Evolutionary conservation across 2,329 filamentous ascomycete genomes (phyloP).

Genomic region (Cordyceps cicadae): DNA sequence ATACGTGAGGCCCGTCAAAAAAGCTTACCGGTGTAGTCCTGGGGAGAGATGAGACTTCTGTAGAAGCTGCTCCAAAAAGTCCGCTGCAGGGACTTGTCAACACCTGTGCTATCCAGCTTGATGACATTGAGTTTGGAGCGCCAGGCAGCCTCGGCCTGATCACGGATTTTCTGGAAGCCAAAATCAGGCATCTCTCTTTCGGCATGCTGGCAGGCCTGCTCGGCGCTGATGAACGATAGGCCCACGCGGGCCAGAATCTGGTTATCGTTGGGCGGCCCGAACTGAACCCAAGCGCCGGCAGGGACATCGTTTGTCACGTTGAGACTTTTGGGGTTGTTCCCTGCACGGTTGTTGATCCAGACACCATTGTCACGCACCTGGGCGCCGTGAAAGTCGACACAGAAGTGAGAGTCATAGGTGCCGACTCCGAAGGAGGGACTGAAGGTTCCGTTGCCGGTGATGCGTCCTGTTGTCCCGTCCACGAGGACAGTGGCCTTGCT

Average conservation of each 20-base stretch:
- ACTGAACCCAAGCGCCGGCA: slow-evolving; percentile 56
- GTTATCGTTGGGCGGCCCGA: slow-evolving; percentile 33
- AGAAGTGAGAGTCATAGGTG: slow-evolving; percentile 50
- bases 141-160: slow-evolving; percentile 52
- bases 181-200: slow-evolving; percentile 61
- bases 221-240: slow-evolving; percentile 59
- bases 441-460: slow-evolving; percentile 51
- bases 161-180: slow-evolving; percentile 50
- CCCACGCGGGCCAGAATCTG: slow-evolving; percentile 59
- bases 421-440: slow-evolving; percentile 53
- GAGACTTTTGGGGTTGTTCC: slow-evolving; percentile 33
- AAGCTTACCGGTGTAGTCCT: slow-evolving; percentile 53
- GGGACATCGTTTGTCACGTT: slow-evolving; percentile 23
- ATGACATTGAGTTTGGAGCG: slow-evolving; percentile 53
- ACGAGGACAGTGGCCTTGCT: slow-evolving; percentile 17
- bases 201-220: slow-evolving; percentile 61
- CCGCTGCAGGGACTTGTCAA: slow-evolving; percentile 49
- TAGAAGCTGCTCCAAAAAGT: slow-evolving; percentile 68
- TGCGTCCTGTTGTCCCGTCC: slow-evolving; percentile 41
- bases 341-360: slow-evolving; percentile 46
- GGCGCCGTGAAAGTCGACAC: slow-evolving; percentile 49
- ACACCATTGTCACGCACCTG: slow-evolving; percentile 47
- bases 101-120: slow-evolving; percentile 44
- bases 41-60: slow-evolving; percentile 59
- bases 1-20: not conserved